Percentiles rank a stretch among this genome's conserved stretches.
Evolutionary conservation across 2,329 filamentous ascomycete genomes (phyloP).

Genomic region (Keithomyces neogunnii): DNA sequence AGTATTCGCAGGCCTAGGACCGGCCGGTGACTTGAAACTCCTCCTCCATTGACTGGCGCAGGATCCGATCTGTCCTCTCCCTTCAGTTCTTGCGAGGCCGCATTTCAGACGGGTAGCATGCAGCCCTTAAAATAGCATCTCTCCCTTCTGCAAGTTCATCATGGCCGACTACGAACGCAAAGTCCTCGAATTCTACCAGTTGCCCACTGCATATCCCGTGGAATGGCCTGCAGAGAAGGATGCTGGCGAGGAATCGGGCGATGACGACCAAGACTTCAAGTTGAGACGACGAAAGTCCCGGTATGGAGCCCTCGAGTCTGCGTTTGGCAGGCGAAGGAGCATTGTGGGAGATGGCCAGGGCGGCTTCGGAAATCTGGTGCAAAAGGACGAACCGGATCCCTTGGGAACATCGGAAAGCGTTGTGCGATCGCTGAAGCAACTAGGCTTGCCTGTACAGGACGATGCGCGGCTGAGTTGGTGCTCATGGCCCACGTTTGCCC

Average conservation of each 20-base stretch:
- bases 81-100: neutral
- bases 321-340: slow-evolving; percentile 56
- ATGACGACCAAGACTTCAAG: slow-evolving; percentile 43
- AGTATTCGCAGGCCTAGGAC: neutral
- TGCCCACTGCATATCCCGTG: slow-evolving; percentile 67
- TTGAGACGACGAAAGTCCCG: slow-evolving; percentile 60
- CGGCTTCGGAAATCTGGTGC: slow-evolving; percentile 67
- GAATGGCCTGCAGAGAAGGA: slow-evolving; percentile 82
- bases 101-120: slow-evolving; percentile 3
- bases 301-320: slow-evolving; percentile 76
- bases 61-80: neutral
- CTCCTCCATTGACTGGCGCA: neutral
- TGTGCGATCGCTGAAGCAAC: slow-evolving; percentile 65
- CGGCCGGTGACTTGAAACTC: neutral
- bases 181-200: slow-evolving; percentile 83
- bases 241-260: slow-evolving; percentile 56
- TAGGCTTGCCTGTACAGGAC: slow-evolving; percentile 76
- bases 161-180: slow-evolving; percentile 67
- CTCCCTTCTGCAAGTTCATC: slow-evolving; percentile 10
- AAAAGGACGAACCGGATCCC: slow-evolving; percentile 88
- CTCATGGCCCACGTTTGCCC: slow-evolving; percentile 4
- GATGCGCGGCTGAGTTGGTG: slow-evolving; percentile 65
- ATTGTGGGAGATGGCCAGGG: slow-evolving; percentile 22
- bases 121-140: neutral
- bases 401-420: slow-evolving; percentile 84